Evolutionary conservation across 2,329 filamentous ascomycete species (phyloP).

Genomic region (Nothophaeocryptopus gaeumannii): DNA sequence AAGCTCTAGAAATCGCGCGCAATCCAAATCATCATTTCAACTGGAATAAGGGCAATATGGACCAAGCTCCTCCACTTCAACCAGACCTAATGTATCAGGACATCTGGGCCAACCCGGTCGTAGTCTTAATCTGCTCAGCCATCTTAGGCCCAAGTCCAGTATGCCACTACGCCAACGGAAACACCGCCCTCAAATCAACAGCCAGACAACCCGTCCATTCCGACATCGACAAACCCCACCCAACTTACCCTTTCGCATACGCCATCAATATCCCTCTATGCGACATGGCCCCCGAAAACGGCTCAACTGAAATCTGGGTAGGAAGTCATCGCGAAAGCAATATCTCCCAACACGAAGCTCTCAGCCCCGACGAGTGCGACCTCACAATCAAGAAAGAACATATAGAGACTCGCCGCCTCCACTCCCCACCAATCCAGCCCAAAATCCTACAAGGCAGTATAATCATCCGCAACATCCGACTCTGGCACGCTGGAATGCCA

Average conservation of each 20-base stretch:
- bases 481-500: slow-evolving; percentile 65
- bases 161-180: slow-evolving; percentile 57
- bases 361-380: slow-evolving; percentile 30
- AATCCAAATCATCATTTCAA: slow-evolving; percentile 32
- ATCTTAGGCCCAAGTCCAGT: slow-evolving; percentile 54
- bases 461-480: slow-evolving; percentile 57
- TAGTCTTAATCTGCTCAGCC: slow-evolving; percentile 54
- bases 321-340: slow-evolving; percentile 48
- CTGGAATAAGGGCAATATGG: slow-evolving; percentile 40
- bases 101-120: slow-evolving; percentile 42
- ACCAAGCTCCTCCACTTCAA: slow-evolving; percentile 40
- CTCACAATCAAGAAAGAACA: slow-evolving; percentile 47
- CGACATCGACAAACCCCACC: slow-evolving; percentile 59
- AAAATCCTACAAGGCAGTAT: slow-evolving; percentile 54
- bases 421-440: slow-evolving; percentile 51
- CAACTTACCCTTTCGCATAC: slow-evolving; percentile 54
- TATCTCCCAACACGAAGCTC: slow-evolving; percentile 46
- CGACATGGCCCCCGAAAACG: slow-evolving; percentile 52
- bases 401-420: slow-evolving; percentile 39
- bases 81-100: slow-evolving; percentile 38
- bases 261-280: slow-evolving; percentile 56
- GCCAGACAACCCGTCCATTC: slow-evolving; percentile 57
- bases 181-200: slow-evolving; percentile 51
- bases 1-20: slow-evolving; percentile 36
- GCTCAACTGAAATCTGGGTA: slow-evolving; percentile 60